Base-by-base conservation (phyloP, 169 alveolate species). In the Eimeria tenella region DNA sequence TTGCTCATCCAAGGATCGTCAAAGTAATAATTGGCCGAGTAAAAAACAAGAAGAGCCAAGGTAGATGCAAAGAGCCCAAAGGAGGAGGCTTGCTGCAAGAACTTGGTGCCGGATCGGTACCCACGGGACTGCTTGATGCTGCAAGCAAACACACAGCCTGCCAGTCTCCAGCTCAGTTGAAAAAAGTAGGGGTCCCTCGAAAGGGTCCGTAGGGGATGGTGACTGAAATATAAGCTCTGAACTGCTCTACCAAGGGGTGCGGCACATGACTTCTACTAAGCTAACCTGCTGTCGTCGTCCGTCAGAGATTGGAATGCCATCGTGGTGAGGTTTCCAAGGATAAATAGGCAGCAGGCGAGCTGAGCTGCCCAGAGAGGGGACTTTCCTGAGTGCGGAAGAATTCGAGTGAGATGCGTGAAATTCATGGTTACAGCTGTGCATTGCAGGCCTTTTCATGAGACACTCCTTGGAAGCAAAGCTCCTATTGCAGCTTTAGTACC, bases 101-200 rank as follows among this genome's bases (percentile, higher is more conserved):
- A 97, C 94, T 97, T 97, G 71, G 98, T 97, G 21, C 98, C 98
- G 42, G 98, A 98, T 77, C 98, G 96, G 95, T 96, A 97, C 55
- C 98, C 98, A 81, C 98, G 97, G 73, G 97, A 96, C 74, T 97
- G 98, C 94, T 97, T 97, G 86, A 97, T 97, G 73, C 98, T 97
- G 90, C 8, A 90, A 58, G 49, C 49, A 55, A 11, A 15, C 17
- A 1, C 65, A 58, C 5, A 58, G 65, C 65, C 65, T 58, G 10
- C 65, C 17, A 58, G n/a, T 11, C 65, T 58, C 65, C 17, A 9
- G 1, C 65, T 15, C 65, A 15, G 65, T 71, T 25, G 4, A 5
- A 4, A 10, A 10, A 19, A 13, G 55, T 1, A 4, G 58, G 58
- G 42, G 58, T 55, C 50, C 56, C 17, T 31, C 0, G 81, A 9